phyloP scores from a whole-genome alignment of 176 grass and related monocot species.

The Avena sativa region DNA sequence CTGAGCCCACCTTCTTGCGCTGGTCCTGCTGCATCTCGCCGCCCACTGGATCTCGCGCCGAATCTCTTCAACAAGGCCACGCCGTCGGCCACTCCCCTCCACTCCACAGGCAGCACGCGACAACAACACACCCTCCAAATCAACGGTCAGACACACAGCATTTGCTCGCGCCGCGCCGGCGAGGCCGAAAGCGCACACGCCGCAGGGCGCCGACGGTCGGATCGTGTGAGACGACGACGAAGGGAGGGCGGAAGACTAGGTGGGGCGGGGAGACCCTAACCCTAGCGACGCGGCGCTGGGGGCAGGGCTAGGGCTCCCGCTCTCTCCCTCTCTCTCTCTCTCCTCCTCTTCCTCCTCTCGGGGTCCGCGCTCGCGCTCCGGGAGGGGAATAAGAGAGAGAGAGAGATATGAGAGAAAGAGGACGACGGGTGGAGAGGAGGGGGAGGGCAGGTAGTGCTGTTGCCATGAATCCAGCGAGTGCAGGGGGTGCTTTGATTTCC shows the following conservation, averaged over 20 bases:
- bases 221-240: conserved; percentile 38
- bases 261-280: conserved; percentile 62
- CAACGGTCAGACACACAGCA: conserved; percentile 52
- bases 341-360: conserved; percentile 39
- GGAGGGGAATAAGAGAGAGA: conserved; percentile 40
- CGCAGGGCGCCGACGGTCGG: conserved; percentile 43
- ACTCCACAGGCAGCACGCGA: neutral
- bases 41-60: conserved; percentile 49
- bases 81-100: neutral
- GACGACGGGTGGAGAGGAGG: conserved; percentile 26
- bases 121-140: conserved; percentile 25
- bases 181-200: conserved; percentile 19
- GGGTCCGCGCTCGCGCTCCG: conserved; percentile 47
- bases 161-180: conserved; percentile 36
- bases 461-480: conserved; percentile 51
- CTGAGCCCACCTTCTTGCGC: conserved; percentile 79
- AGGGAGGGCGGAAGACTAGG: conserved; percentile 9
- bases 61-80: conserved; percentile 31
- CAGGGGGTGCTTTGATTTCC: conserved; percentile 32
- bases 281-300: conserved; percentile 43
- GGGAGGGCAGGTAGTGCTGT: conserved; percentile 40
- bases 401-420: neutral
- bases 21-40: conserved; percentile 92
- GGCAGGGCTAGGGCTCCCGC: conserved; percentile 63
- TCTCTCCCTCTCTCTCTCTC: neutral